Evolutionary conservation across 331 rosid genomes (phyloP), one percentile per base, ranked within the genome.

Genomic region (Ulmus americana): DNA sequence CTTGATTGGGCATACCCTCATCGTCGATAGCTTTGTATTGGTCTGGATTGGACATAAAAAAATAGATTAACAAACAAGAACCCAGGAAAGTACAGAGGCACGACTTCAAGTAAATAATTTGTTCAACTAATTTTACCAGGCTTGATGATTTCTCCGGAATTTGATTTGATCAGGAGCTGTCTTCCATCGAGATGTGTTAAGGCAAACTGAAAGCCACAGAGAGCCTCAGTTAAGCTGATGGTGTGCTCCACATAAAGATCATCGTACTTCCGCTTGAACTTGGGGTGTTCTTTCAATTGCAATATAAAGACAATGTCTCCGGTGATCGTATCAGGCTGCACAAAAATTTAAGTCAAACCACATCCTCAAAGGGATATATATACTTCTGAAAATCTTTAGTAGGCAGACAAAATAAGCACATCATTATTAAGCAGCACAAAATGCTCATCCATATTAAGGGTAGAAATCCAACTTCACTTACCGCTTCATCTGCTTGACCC

Each of bases 401-500:
- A 45, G 50, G 12, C 13, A 45, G 50, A 8, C 13, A 10, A 20
- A 13, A 8, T 5, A 39, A 5, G 35, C 35, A 28, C 35, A 2
- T 28, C 35, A 28, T 28, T 3, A 28, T 28, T 28, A n/a, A 1
- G 9, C 51, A 49, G 28, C 14, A 6, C 20, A 28, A 55, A 42
- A 44, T 18, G 14, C 41, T 15, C 22, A 55, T 46, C 50, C 60
- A 47, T 48, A 8, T 22, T 18, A 57, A 64, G 55, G 11, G 51
- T 8, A 62, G 8, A 50, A 16, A 20, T 39, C 53, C 7, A 53
- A 13, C 5, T 64, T 14, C 48, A 77, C 90, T 81, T 76, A 85
- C 95, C 28, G 90, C 86, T 72, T 88, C 90, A 79, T 85, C 90
- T 15, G 95, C 95, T 71, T 85, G 90, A 49, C 92, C 92, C n/a